phyloP scores from a whole-genome alignment of 345 rosid species.

The Cardamine occulta region DNA sequence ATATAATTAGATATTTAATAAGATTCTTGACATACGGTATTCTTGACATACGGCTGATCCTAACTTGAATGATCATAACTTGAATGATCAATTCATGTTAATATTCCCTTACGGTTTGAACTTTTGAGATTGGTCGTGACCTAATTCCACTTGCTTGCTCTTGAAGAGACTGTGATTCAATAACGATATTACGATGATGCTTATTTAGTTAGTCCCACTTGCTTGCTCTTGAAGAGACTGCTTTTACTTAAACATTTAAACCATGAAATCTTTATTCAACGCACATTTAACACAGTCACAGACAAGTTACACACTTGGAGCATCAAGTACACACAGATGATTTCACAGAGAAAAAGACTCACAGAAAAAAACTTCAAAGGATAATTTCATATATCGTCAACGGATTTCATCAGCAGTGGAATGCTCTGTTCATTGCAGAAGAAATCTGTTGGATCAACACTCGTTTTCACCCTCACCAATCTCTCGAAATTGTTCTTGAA shows the following conservation, averaged over 20 bases:
- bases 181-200: too few species aligned
- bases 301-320: neutral
- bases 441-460: conserved; percentile 53
- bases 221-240: neutral
- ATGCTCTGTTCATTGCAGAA: conserved; percentile 52
- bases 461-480: conserved; percentile 45
- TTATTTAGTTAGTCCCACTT: neutral
- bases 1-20: too few species aligned
- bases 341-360: neutral
- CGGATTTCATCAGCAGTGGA: conserved; percentile 31
- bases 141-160: too few species aligned
- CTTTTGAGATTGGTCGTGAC: too few species aligned
- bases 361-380: neutral
- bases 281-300: neutral
- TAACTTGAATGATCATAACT: too few species aligned
- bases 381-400: conserved; percentile 14
- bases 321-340: neutral
- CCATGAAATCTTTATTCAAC: neutral
- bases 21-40: too few species aligned
- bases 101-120: too few species aligned
- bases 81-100: too few species aligned
- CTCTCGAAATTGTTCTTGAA: conserved; percentile 49
- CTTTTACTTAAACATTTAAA: neutral
- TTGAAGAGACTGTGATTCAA: too few species aligned
- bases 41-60: too few species aligned